Base-by-base conservation (phyloP, 768 basidiomycete species). In the Lactarius hatsudake region DNA sequence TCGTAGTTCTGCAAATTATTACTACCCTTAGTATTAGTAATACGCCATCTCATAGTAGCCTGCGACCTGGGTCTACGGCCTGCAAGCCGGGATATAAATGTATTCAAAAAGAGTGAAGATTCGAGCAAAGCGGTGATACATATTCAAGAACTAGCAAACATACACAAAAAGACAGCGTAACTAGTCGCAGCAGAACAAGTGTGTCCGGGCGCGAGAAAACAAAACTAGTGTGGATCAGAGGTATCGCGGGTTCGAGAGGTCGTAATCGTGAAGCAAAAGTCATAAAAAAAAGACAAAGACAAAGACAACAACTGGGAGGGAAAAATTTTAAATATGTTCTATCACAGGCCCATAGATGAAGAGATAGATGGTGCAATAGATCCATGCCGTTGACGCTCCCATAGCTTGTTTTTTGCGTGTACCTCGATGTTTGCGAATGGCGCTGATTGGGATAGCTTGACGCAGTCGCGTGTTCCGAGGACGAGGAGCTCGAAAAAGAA, bases 401-500 rank as follows among this genome's bases (percentile, higher is more conserved):
- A 98, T 4, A 99, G 83, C 75, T 85, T 93, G 70, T 87, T 84
- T 78, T 94, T 96, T 32, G 87, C 88, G 12, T 82, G 79, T 38
- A 98, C 81, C 72, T 90, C 85, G 65, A 98, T 97, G 76, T 96
- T 94, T 68, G 88, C 90, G 73, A 93, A 97, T 0, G 93, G 80
- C 9, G 80, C 80, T 6, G 75, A 72, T 75, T 99, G 97, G 8
- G 86, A 78, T 54, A 99, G 77, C 72, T 90, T 87, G 71, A 99
- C 81, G 74, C 91, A 94, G 76, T 98, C 96, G 40, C 93, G 88
- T 5, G 96, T 98, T 12, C 94, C 89, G 1, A 99, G 86, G 1
- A 98, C 94, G 34, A 99, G 87, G 40, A 98, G 78, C 77, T 99
- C 97, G 75, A 99, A 99, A 83, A 99, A 99, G 82, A 99, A 98